phyloP scores from a whole-genome alignment of 306 rosid species.

The Vigna radiata region DNA sequence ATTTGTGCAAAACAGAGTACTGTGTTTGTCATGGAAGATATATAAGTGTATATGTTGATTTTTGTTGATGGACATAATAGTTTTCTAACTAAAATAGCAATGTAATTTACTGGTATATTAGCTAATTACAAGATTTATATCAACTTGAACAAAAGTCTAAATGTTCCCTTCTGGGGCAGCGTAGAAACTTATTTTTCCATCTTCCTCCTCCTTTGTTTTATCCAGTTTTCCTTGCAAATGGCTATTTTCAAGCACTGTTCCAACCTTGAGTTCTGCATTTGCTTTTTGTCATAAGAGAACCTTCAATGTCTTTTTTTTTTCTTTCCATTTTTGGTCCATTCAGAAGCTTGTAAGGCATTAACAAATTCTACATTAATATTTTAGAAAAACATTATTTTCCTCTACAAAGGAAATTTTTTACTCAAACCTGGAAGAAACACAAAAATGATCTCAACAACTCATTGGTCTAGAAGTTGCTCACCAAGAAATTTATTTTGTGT shows the following conservation, averaged over 20 bases:
- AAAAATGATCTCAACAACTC: too few relatives aligned
- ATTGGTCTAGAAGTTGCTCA: too few relatives aligned
- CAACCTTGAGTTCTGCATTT: too few relatives aligned
- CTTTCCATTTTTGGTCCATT: neutral
- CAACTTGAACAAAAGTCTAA: too few relatives aligned
- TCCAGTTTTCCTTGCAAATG: too few relatives aligned
- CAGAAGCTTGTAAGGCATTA: neutral
- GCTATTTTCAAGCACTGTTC: too few relatives aligned
- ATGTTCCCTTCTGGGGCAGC: too few relatives aligned
- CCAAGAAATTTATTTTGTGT: too few relatives aligned
- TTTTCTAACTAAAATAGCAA: neutral
- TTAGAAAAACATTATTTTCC: too few relatives aligned
- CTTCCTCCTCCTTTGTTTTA: neutral
- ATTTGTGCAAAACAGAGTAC: constrained; percentile 8
- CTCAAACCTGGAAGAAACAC: too few relatives aligned
- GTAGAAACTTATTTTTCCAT: neutral
- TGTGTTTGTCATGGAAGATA: neutral
- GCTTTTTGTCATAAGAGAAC: neutral
- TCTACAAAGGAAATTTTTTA: too few relatives aligned
- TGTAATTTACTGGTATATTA: neutral
- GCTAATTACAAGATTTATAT: neutral
- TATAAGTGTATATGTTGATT: neutral
- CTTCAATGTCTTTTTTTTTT: neutral
- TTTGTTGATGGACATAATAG: neutral
- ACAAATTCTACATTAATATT: neutral